Evolutionary conservation across 192 early-diverging fungal species (phyloP), one percentile per base, ranked within the genome.

Genomic region (Powellomyces hirtus): DNA sequence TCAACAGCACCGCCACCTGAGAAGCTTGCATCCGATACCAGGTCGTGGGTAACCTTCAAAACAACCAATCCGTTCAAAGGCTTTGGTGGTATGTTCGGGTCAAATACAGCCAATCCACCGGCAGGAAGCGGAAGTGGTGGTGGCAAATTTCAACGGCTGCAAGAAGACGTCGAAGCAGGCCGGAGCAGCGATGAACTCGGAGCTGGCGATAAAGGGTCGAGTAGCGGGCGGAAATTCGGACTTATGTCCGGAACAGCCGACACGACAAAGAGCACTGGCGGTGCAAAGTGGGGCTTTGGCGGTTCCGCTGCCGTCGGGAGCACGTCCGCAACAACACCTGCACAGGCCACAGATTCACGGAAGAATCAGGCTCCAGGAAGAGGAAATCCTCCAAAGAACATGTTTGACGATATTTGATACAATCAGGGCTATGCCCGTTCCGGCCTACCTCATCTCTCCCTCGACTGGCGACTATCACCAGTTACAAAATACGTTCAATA

Each of bases 31-130:
- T 14, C 51, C 22, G 52, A n/a, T 13, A 37, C 24, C 0, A 22
- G n/a, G 5, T 57, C 22, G 33, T 20, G 35, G 22, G 24, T 34
- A 13, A n/a, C n/a, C n/a, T n/a, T n/a, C n/a, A 64, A 64, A 29
- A 67, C 30, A 34, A 42, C 30, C 49, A 57, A 31, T 34, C 52
- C 65, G 36, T 67, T 67, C 27, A 67, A 67, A 31, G 52, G 33
- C 31, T 29, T 56, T 4, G 53, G 7, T 4, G 29, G 29, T 2
- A 24, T 49, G 44, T 64, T 64, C 35, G 63, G 63, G 4, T 11
- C 16, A 11, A 22, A 20, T 2, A 38, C 14, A 52, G n/a, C 37
- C 0, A 35, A n/a, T 24, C 29, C 65, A 10, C 18, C 51, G 53
- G n/a, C 26, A 5, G 50, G 4, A 29, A 37, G n/a, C 38, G 62